Percentiles rank a stretch among this genome's conserved stretches.
phyloP scores from a whole-genome alignment of 1,139 yeast genomes.

The Candida buenavistaensis region DNA sequence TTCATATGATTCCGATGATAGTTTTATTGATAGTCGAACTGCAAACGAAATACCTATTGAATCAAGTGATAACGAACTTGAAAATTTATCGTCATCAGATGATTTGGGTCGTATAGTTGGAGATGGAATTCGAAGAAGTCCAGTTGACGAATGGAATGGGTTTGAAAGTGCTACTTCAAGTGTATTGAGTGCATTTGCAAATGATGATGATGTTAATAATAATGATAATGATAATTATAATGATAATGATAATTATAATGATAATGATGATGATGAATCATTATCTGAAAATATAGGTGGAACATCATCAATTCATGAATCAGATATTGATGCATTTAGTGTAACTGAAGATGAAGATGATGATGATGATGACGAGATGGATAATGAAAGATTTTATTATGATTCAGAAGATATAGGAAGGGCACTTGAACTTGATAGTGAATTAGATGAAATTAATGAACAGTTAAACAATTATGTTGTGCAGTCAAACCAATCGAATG shows the following conservation, averaged over 20 bases:
- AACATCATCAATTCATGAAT: too few species aligned
- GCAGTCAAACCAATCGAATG: too few species aligned
- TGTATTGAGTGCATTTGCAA: slow-evolving; percentile 6
- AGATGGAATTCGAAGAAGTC: slow-evolving; percentile 12
- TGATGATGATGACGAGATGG: slow-evolving; percentile 11
- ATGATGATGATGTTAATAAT: slow-evolving; percentile 11
- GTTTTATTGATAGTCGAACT: slow-evolving; percentile 27
- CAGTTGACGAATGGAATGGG: slow-evolving; percentile 14
- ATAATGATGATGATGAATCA: slow-evolving; percentile 2
- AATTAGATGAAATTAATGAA: too few species aligned
- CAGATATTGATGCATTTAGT: too few species aligned
- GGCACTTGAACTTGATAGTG: slow-evolving; percentile 18
- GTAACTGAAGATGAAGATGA: slow-evolving; percentile 8
- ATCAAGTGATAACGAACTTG: slow-evolving; percentile 2
- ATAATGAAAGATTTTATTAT: too few species aligned
- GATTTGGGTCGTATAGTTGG: too few species aligned
- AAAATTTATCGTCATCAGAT: too few species aligned
- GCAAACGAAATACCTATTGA: slow-evolving; percentile 13
- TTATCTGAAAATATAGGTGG: neutral
- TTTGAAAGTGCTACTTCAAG: slow-evolving; percentile 14
- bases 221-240: slow-evolving; percentile 13
- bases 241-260: slow-evolving; percentile 4
- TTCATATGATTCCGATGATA: slow-evolving; percentile 30
- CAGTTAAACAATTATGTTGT: too few species aligned
- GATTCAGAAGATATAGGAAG: slow-evolving; percentile 19